Conservation (phyloP, 2,329 filamentous ascomycete genomes). For the Colletotrichum sp. region DNA sequence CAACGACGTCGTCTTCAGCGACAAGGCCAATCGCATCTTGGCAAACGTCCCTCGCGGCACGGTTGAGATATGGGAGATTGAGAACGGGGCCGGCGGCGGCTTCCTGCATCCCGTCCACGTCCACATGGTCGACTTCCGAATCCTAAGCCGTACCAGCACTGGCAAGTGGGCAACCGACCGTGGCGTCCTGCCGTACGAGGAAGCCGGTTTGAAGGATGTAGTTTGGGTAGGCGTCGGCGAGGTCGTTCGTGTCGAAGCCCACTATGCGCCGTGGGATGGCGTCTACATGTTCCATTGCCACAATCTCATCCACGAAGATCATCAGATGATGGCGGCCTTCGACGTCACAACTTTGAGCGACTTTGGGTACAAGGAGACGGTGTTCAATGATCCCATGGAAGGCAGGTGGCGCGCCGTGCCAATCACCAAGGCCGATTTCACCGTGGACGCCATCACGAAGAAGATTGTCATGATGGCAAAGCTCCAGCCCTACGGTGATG, state of each 20-base stretch:
- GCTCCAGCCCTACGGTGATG: conserved; percentile 11
- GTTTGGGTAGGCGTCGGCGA: conserved; percentile 59
- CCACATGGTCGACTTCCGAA: conserved; percentile 63
- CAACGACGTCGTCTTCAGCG: conserved; percentile 53
- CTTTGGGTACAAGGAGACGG: conserved; percentile 43
- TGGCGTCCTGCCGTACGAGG: conserved; percentile 56
- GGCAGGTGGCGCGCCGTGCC: conserved; percentile 32
- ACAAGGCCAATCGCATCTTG: conserved; percentile 52
- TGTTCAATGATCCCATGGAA: conserved; percentile 43
- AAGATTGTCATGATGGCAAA: conserved; percentile 12
- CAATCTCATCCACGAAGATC: conserved; percentile 50
- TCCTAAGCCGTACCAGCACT: conserved; percentile 48
- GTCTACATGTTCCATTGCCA: conserved; percentile 56
- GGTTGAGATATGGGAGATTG: conserved; percentile 54
- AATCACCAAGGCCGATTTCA: neutral
- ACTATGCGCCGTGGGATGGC: conserved; percentile 59
- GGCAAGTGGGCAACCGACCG: conserved; percentile 34
- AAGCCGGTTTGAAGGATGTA: conserved; percentile 61
- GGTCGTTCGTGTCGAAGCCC: conserved; percentile 53
- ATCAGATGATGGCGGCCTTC: conserved; percentile 53
- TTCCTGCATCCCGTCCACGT: conserved; percentile 62
- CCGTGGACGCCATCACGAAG: neutral
- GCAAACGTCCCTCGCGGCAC: conserved; percentile 51
- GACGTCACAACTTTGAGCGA: conserved; percentile 42
- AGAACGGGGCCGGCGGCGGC: conserved; percentile 50